A percentile compares a stretch with the other conserved stretches of the same genome.
These are phyloP conservation scores for Bondarzewia mesenterica DNA, from an alignment of 1,284 basidiomycete species.

Conservation along the genomic window DNA sequence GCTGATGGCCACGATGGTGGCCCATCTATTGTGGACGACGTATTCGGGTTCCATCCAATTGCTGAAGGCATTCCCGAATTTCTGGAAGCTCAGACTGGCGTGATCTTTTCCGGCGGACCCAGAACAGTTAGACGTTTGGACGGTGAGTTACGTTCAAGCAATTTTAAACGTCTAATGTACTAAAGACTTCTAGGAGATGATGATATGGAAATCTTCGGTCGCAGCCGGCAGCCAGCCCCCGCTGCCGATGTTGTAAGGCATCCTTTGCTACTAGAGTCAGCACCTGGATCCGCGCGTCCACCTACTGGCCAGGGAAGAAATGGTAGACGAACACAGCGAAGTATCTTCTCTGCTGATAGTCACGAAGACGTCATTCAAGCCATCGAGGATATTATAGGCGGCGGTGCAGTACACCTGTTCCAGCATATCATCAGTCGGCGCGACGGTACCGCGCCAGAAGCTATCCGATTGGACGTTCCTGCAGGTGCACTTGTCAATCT, in stretches of 20 bases:
- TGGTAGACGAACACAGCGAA: slow-evolving; percentile 48
- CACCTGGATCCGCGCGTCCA: slow-evolving; percentile 35
- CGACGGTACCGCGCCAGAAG: slow-evolving; percentile 40
- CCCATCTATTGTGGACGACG: slow-evolving; percentile 31
- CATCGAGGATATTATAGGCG: slow-evolving; percentile 78
- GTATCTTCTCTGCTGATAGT: slow-evolving; percentile 36
- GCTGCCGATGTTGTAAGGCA: slow-evolving; percentile 68
- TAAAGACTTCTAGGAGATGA: slow-evolving; percentile 39
- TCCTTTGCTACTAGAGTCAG: slow-evolving; percentile 71
- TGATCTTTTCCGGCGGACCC: slow-evolving; percentile 38
- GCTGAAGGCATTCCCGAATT: slow-evolving; percentile 28
- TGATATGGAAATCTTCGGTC: slow-evolving; percentile 54
- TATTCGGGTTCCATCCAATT: slow-evolving; percentile 47
- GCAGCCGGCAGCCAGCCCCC: slow-evolving; percentile 38
- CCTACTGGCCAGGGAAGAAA: slow-evolving; percentile 39
- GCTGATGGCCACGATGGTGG: slow-evolving; percentile 33
- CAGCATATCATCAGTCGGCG: slow-evolving; percentile 68
- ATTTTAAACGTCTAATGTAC: too few relatives aligned
- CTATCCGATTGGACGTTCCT: slow-evolving; percentile 69
- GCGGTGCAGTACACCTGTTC: slow-evolving; percentile 75
- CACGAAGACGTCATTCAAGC: slow-evolving; percentile 66
- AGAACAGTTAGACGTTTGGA: slow-evolving; percentile 39
- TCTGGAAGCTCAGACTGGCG: slow-evolving; percentile 24
- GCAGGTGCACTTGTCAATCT: slow-evolving; percentile 50
- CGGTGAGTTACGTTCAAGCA: slow-evolving; percentile 25